Evolutionary conservation across 2,329 filamentous ascomycete genomes (phyloP).

Genomic region (Monosporascus sp.): DNA sequence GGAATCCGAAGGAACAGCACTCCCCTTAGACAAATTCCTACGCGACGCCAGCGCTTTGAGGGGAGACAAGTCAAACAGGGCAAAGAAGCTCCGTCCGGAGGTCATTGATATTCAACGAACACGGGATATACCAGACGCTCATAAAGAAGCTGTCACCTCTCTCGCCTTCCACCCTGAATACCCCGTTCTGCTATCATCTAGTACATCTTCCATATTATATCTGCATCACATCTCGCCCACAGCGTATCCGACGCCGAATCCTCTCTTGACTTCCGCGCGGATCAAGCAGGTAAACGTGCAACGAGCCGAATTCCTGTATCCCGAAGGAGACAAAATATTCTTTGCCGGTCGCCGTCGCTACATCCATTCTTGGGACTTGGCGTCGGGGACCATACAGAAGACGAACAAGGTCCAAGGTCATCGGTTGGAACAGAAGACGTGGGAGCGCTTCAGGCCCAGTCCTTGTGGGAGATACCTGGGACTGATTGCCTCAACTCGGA

Average conservation of each 20-base stretch:
- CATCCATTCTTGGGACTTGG: slow-evolving; percentile 92
- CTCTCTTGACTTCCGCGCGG: slow-evolving; percentile 84
- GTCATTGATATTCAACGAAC: slow-evolving; percentile 85
- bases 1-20: slow-evolving; percentile 58
- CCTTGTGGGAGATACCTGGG: slow-evolving; percentile 85
- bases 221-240: slow-evolving; percentile 82
- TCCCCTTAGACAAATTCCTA: slow-evolving; percentile 76
- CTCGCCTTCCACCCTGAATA: slow-evolving; percentile 86
- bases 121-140: slow-evolving; percentile 75
- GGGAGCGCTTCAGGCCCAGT: slow-evolving; percentile 86
- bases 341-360: slow-evolving; percentile 83
- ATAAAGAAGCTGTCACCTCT: slow-evolving; percentile 74
- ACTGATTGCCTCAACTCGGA: slow-evolving; percentile 71
- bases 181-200: slow-evolving; percentile 85
- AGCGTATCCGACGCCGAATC: slow-evolving; percentile 74
- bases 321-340: slow-evolving; percentile 73
- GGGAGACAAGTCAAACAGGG: slow-evolving; percentile 47
- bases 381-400: slow-evolving; percentile 77
- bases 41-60: slow-evolving; percentile 68
- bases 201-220: slow-evolving; percentile 77
- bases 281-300: slow-evolving; percentile 78
- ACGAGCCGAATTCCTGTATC: slow-evolving; percentile 73
- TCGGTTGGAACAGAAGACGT: slow-evolving; percentile 75
- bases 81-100: slow-evolving; percentile 75
- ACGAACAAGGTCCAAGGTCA: slow-evolving; percentile 71